Conservation (phyloP, 2,329 filamentous ascomycete genomes). For the Ophiostoma perfectum region DNA sequence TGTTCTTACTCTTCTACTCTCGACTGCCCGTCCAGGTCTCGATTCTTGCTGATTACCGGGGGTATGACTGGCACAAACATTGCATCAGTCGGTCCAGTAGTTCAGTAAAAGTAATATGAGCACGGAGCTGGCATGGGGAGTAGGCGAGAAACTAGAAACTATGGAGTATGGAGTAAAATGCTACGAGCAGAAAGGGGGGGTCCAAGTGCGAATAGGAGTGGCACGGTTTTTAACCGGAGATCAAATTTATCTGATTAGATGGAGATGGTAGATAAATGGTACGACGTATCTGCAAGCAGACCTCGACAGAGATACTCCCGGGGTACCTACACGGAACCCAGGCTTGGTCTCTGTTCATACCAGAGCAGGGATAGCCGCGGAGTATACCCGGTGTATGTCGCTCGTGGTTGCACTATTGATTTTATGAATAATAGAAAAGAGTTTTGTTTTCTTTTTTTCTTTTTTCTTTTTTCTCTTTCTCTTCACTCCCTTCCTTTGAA, state of each 20-base stretch:
- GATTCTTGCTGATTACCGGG: too few relatives aligned
- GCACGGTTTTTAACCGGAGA: neutral
- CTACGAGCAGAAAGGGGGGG: neutral
- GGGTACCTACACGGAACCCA: neutral
- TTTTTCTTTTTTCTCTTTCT: neutral
- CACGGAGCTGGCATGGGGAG: neutral
- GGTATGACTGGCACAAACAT: neutral
- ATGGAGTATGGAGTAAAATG: neutral
- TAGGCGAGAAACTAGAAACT: neutral
- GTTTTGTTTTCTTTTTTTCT: neutral
- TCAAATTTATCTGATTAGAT: slow-evolving; percentile 16
- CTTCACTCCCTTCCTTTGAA: neutral
- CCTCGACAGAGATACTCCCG: neutral
- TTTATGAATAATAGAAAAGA: slow-evolving; percentile 3
- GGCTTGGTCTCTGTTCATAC: neutral
- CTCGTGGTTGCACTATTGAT: neutral
- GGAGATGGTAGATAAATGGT: slow-evolving; percentile 12
- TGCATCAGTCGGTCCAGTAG: neutral
- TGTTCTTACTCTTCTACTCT: neutral
- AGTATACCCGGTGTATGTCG: slow-evolving; percentile 8
- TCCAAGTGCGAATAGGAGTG: neutral
- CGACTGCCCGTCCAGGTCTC: too few relatives aligned
- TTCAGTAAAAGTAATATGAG: neutral
- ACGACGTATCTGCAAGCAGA: neutral
- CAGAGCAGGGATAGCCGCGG: neutral